Percentiles rank a stretch among this genome's conserved stretches.
phyloP scores from a whole-genome alignment of 495 filamentous ascomycete genomes.

The Penicillium steckii region DNA sequence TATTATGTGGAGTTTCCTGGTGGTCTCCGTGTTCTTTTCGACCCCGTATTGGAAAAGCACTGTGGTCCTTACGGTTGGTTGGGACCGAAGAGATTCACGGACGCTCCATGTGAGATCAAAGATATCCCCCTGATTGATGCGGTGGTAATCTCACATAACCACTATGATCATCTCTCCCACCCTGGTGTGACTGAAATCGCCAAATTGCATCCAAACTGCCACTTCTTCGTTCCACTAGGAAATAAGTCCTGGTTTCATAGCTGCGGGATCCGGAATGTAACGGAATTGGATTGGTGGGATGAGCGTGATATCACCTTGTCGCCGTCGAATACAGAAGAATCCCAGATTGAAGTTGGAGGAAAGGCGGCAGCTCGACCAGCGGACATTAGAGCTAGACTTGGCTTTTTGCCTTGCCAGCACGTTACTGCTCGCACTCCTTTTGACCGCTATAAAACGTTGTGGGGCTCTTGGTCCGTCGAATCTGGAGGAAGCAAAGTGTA shows the following conservation, averaged over 20 bases:
- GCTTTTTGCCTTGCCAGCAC: slow-evolving; percentile 87
- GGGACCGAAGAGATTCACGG: slow-evolving; percentile 80
- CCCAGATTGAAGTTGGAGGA: slow-evolving; percentile 28
- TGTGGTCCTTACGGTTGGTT: slow-evolving; percentile 74
- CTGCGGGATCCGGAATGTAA: slow-evolving; percentile 68
- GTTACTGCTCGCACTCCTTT: slow-evolving; percentile 63
- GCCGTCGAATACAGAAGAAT: slow-evolving; percentile 22
- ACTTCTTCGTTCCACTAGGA: slow-evolving; percentile 89
- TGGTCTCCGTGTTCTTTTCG: slow-evolving; percentile 88
- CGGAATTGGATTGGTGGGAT: slow-evolving; percentile 97
- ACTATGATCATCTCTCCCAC: slow-evolving; percentile 91
- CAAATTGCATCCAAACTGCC: slow-evolving; percentile 70
- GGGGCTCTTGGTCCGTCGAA: slow-evolving; percentile 81
- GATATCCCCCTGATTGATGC: slow-evolving; percentile 85
- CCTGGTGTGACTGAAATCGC: slow-evolving; percentile 69
- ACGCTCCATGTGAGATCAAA: slow-evolving; percentile 70
- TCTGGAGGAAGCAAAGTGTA: slow-evolving; percentile 58
- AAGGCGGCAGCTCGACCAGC: slow-evolving; percentile 23
- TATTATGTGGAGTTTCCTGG: slow-evolving; percentile 90
- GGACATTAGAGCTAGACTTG: slow-evolving; percentile 71
- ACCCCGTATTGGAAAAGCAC: slow-evolving; percentile 89
- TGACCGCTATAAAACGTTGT: slow-evolving; percentile 75
- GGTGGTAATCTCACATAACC: slow-evolving; percentile 88
- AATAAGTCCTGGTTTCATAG: slow-evolving; percentile 80
- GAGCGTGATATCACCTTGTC: slow-evolving; percentile 68